Evolutionary conservation across 805 yeast species (phyloP), one percentile per base, ranked within the genome.

Genomic region (Myxozyma kluyveri): DNA sequence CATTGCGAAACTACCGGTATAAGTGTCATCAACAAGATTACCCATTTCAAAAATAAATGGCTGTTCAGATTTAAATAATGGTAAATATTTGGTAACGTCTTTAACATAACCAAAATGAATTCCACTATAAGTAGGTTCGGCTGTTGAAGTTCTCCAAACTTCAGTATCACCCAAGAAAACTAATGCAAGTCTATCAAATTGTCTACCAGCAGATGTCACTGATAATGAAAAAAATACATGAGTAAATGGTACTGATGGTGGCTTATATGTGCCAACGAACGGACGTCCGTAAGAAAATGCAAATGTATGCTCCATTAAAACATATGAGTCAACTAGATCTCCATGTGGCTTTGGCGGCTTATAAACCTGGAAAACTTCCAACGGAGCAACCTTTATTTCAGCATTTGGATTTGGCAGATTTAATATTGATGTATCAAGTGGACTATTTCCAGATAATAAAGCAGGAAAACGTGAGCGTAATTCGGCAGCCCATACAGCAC

Each of bases 71-170:
- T 66, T 57, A 65, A 88, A 85, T 31, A 87, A 65, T 0, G 70
- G 57, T 5, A 74, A 61, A 63, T 78, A 86, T 14, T 70, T 65
- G 1, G 89, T 75, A 1, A 86, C 76, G 64, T 88, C 96, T 64
- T 85, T 87, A 27, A 75, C 70, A 49, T 76, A 69, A 23, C 85
- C 78, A 57, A 72, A 77, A 7, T 77, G 76, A 1, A 69, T 60
- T 12, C 63, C 64, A 69, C 75, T 61, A 61, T 83, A 68, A 50
- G 77, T 77, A 1, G 96, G 96, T 67, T 88, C 96, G 14, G 86
- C 81, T 2, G 96, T 88, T 2, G 91, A 83, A 0, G 88, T 82
- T 67, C 96, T 78, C 95, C 96, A 88, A 36, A 88, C 70, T 57
- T 86, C 86, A 14, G 76, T 72, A 29, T 82, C 86, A 17, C 66